Evolutionary conservation across 2,329 filamentous ascomycete genomes (phyloP).

Genomic region (Fusarium piperis): DNA sequence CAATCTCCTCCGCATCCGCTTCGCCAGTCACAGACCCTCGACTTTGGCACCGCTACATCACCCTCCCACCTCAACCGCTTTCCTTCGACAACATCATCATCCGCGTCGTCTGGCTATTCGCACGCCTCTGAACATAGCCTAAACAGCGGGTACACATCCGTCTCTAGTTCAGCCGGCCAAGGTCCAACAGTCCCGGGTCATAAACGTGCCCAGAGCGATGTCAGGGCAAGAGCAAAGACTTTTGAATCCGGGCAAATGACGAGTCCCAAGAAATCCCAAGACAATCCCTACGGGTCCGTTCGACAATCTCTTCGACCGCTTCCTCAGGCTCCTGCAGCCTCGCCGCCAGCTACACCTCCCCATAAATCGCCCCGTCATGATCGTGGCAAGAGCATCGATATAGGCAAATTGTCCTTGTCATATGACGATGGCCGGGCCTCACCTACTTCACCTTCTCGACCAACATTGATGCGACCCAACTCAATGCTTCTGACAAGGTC

Average conservation of each 20-base stretch:
- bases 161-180: constrained; percentile 66
- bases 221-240: constrained; percentile 62
- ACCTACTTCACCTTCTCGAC: constrained; percentile 55
- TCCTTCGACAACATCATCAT: constrained; percentile 75
- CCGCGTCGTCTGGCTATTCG: constrained; percentile 76
- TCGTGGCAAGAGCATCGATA: constrained; percentile 73
- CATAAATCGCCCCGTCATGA: constrained; percentile 53
- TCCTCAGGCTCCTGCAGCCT: constrained; percentile 68
- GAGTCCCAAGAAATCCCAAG: constrained; percentile 57
- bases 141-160: constrained; percentile 71
- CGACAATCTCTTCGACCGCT: constrained; percentile 82
- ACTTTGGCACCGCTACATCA: constrained; percentile 52
- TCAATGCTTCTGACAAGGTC: constrained; percentile 70
- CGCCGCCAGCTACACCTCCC: constrained; percentile 54
- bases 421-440: constrained; percentile 54
- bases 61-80: constrained; percentile 63
- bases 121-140: constrained; percentile 67
- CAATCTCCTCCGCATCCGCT: constrained; percentile 47
- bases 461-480: constrained; percentile 61
- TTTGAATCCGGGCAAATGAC: constrained; percentile 57
- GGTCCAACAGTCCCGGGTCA: constrained; percentile 60
- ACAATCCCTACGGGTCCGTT: constrained; percentile 74
- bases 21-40: constrained; percentile 64
- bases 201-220: constrained; percentile 81
- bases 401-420: constrained; percentile 63